These are phyloP conservation scores for Dunaliella primolecta DNA, from an alignment of 139 green algal genomes.

Conservation along the genomic window DNA sequence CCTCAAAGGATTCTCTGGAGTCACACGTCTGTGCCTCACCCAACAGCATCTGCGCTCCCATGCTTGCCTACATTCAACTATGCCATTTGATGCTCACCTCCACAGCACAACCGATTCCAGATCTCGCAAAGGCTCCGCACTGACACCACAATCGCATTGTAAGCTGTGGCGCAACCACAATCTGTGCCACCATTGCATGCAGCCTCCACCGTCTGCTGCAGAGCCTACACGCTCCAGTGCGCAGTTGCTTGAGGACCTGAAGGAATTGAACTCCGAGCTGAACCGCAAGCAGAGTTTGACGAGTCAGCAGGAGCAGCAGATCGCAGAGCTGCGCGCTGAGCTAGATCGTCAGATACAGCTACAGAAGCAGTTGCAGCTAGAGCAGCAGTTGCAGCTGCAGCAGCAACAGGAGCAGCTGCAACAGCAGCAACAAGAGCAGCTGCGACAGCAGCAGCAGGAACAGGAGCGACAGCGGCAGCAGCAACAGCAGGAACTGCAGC, in stretches of 20 bases:
- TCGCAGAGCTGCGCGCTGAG: not conserved
- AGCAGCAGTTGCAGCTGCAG: too few species aligned
- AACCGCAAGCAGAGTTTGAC: not conserved
- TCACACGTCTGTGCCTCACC: too few species aligned
- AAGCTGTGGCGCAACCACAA: too few species aligned
- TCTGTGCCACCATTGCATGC: not conserved
- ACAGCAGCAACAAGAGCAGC: not conserved
- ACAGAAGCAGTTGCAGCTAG: not conserved
- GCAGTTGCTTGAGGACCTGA: not conserved
- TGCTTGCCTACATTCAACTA: too few species aligned
- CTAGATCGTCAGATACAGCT: not conserved
- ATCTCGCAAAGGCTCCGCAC: not conserved
- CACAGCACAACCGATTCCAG: not conserved
- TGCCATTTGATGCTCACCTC: not conserved
- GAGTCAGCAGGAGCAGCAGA: not conserved
- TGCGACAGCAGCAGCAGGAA: too few species aligned
- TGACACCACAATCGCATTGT: too few species aligned
- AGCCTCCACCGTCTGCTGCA: not conserved
- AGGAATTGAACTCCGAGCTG: not conserved
- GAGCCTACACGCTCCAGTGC: not conserved
- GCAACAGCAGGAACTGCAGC: too few species aligned
- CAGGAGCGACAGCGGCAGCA: too few species aligned
- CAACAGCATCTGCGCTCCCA: too few species aligned
- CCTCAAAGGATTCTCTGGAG: too few species aligned
- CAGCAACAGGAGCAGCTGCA: not conserved